Conservation (phyloP, 2,329 filamentous ascomycete genomes). For the Dothideomycetes sp. region DNA sequence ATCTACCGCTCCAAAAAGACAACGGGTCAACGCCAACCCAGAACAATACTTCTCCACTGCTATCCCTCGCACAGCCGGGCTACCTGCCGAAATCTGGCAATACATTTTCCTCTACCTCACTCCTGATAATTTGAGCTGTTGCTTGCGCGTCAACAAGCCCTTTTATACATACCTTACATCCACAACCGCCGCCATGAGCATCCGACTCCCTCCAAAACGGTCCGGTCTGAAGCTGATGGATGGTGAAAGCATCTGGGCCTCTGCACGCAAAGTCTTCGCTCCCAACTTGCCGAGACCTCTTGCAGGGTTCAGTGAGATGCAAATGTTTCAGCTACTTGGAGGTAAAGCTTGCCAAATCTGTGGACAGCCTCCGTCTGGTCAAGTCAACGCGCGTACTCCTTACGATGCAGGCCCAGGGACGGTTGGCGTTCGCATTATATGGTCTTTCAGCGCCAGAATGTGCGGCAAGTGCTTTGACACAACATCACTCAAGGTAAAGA, state of each 20-base stretch:
- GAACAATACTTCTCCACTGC: constrained; percentile 5
- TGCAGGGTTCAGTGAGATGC: constrained; percentile 52
- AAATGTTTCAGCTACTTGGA: constrained; percentile 65
- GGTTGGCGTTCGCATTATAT: constrained; percentile 52
- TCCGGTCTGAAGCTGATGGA: constrained; percentile 27
- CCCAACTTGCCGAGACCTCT: constrained; percentile 61
- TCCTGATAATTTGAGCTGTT: constrained; percentile 20
- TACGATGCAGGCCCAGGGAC: constrained; percentile 53
- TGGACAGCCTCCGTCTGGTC: constrained; percentile 26
- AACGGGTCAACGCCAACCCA: constrained; percentile 3
- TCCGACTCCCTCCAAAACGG: neutral
- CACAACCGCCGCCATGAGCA: constrained; percentile 7
- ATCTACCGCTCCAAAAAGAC: constrained; percentile 1
- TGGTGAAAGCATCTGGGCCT: constrained; percentile 60
- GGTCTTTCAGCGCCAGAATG: constrained; percentile 57
- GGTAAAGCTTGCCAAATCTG: constrained; percentile 59
- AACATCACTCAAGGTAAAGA: constrained; percentile 53
- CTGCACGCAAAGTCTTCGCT: constrained; percentile 54
- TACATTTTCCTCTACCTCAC: constrained; percentile 20
- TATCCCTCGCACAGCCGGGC: neutral
- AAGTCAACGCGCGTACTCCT: constrained; percentile 20
- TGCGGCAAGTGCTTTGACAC: constrained; percentile 56
- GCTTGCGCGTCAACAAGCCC: constrained; percentile 18
- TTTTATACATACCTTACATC: constrained; percentile 19
- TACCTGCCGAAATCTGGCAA: constrained; percentile 14